These are phyloP conservation scores for Eremothecium cymbalariae DNA, from an alignment of 1,139 yeast genomes.

Conservation along the genomic window DNA sequence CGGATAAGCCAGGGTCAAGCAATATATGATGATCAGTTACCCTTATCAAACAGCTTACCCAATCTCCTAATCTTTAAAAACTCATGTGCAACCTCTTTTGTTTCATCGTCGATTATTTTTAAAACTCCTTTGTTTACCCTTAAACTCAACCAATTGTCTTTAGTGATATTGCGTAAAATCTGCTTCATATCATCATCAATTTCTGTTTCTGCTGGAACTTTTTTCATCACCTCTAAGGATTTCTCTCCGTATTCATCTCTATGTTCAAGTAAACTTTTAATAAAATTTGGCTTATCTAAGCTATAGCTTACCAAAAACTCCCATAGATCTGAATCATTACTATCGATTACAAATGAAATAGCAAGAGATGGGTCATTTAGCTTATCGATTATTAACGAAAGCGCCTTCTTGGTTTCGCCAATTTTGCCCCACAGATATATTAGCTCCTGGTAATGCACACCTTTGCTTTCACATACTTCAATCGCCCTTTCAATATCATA, in stretches of 20 bases:
- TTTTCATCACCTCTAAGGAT: conserved; percentile 47
- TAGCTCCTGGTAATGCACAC: conserved; percentile 52
- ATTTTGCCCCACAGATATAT: conserved; percentile 76
- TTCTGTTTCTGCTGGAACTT: conserved; percentile 53
- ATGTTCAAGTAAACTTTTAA: conserved; percentile 62
- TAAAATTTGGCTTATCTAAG: conserved; percentile 61
- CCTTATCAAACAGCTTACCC: conserved; percentile 40
- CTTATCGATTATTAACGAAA: conserved; percentile 66
- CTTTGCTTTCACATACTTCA: conserved; percentile 47
- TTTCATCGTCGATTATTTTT: conserved; percentile 53
- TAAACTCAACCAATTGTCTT: conserved; percentile 54
- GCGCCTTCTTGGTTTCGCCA: conserved; percentile 72
- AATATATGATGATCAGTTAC: not conserved
- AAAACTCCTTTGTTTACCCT: conserved; percentile 53
- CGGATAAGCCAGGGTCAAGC: too few species aligned
- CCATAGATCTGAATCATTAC: conserved; percentile 75
- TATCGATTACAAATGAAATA: conserved; percentile 63
- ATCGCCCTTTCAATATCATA: conserved; percentile 70
- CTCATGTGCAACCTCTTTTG: conserved; percentile 38
- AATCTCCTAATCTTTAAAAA: conserved; percentile 35
- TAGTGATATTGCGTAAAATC: conserved; percentile 55
- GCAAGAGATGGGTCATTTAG: conserved; percentile 75
- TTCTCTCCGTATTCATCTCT: conserved; percentile 67
- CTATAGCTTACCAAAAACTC: conserved; percentile 64
- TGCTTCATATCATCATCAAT: conserved; percentile 56